Conservation (phyloP, 164 flowering plant species). For the Macadamia tetraphylla region DNA sequence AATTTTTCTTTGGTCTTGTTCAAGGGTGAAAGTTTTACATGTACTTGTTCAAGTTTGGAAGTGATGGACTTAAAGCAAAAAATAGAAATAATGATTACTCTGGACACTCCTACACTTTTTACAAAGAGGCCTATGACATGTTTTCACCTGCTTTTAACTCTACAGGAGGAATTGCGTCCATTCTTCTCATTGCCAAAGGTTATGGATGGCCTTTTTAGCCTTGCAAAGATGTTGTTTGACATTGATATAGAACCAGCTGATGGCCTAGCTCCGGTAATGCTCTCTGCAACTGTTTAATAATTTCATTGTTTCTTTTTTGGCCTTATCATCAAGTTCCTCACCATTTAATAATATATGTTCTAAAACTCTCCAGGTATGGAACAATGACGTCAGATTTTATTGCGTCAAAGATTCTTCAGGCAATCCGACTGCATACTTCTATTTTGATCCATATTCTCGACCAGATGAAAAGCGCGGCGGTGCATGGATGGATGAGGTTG, state of each 20-base stretch:
- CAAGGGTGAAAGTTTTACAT: no score
- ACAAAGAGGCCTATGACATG: conserved; percentile 1
- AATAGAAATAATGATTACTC: no score
- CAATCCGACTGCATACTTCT: conserved; percentile 86
- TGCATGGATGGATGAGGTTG: conserved; percentile 99
- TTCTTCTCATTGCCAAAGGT: conserved; percentile 94
- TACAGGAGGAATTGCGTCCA: conserved; percentile 92
- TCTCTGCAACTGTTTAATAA: conserved; percentile 5
- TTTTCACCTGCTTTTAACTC: conserved; percentile 8
- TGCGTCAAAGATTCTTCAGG: conserved; percentile 74
- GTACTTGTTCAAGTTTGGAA: no score
- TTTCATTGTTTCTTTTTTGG: conserved; percentile 10
- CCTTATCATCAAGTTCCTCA: conserved; percentile 1
- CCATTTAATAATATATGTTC: background rate
- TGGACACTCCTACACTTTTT: background rate
- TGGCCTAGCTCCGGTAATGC: conserved; percentile 84
- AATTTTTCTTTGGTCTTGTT: no score
- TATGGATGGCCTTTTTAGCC: conserved; percentile 92
- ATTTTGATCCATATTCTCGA: conserved; percentile 95
- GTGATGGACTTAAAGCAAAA: no score
- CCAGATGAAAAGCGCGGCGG: conserved; percentile 96
- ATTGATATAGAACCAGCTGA: conserved; percentile 78
- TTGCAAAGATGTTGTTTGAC: conserved; percentile 81
- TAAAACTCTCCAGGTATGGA: conserved; percentile 65
- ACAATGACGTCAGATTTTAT: conserved; percentile 78